Evolutionary conservation across 2,329 filamentous ascomycete genomes (phyloP), one percentile per base, ranked within the genome.

Genomic region (Emericellopsis atlantica): DNA sequence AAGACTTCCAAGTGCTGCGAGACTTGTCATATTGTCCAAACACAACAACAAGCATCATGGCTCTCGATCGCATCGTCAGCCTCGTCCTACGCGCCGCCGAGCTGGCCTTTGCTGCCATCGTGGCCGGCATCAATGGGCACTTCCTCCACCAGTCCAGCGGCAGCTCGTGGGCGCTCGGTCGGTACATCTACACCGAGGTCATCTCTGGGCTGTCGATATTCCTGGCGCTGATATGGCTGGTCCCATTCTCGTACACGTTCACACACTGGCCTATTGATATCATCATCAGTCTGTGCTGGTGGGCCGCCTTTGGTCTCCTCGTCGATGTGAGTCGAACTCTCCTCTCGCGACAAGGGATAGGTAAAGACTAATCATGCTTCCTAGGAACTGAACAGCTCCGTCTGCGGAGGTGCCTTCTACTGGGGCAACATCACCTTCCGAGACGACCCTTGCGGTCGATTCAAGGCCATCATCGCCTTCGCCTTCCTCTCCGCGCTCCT

Each of bases 121-220:
- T 86, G 40, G 77, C 80, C 21, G 83, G 81, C 45, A 67, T 87
- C 45, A 76, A 80, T 44, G 81, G 79, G 40, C 57, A 74, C 48
- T 82, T 81, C 56, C 73, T 88, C 22, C 70, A 77, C 54, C 49
- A 60, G 4, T 63, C 64, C 45, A 63, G 12, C 18, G 57, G 65
- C 31, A 66, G 68, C 40, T 59, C 66, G 44, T 79, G 74, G 69
- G 62, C 73, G 32, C 53, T 57, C 9, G 77, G 70, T 31, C 78
- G 83, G 43, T 79, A 81, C 64, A 85, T 89, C 61, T 89, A 86
- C 65, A 75, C 81, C 36, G 74, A 83, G 53, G 74, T 85, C 15
- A 70, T 88, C 32, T 79, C 84, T 3, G 79, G 69, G 16, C 53
- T 89, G 15, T 76, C 79, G 11, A 76, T 88, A 41, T 57, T 89